These are phyloP conservation scores for Trypanosoma boissoni DNA, from an alignment of 208 protist genomes.

Conservation along the genomic window DNA sequence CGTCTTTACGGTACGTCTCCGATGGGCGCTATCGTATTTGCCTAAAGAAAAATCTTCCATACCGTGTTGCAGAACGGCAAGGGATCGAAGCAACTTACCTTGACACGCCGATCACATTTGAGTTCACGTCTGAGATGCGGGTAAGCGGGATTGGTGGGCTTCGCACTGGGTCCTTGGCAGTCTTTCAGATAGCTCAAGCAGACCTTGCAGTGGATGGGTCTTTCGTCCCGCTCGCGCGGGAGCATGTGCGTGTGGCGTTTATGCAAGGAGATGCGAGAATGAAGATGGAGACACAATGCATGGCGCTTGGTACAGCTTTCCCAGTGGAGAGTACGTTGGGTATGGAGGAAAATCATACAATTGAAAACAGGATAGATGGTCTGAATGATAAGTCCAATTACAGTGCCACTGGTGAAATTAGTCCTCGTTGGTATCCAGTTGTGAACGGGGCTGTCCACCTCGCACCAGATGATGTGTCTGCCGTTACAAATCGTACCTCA, in stretches of 20 bases:
- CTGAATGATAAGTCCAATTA: too few species aligned
- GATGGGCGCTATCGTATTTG: constrained; percentile 46
- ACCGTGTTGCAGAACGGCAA: neutral
- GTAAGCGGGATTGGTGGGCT: constrained; percentile 22
- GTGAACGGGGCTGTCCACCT: constrained; percentile 32
- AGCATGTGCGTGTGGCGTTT: constrained; percentile 42
- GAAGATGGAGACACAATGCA: constrained; percentile 1
- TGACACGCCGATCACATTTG: constrained; percentile 19
- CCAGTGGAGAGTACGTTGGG: too few species aligned
- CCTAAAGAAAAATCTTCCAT: constrained; percentile 29
- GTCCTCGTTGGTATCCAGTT: constrained; percentile 20
- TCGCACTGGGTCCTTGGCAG: constrained; percentile 25
- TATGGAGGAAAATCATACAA: too few species aligned
- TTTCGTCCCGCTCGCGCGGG: constrained; percentile 36
- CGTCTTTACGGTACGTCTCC: constrained; percentile 35
- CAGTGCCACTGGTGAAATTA: constrained; percentile 2
- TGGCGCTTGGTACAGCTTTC: neutral
- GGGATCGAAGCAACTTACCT: constrained; percentile 22
- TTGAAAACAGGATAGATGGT: too few species aligned
- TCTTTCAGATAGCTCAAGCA: constrained; percentile 45
- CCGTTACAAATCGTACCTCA: constrained; percentile 20
- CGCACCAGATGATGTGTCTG: constrained; percentile 28
- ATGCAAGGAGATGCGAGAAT: too few species aligned
- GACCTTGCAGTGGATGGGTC: constrained; percentile 38
- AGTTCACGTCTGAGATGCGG: constrained; percentile 18